A percentile compares a stretch with the other conserved stretches of the same genome.
Evolutionary conservation across 1,284 basidiomycete species (phyloP).

Genomic region (Porodaedalea pini): DNA sequence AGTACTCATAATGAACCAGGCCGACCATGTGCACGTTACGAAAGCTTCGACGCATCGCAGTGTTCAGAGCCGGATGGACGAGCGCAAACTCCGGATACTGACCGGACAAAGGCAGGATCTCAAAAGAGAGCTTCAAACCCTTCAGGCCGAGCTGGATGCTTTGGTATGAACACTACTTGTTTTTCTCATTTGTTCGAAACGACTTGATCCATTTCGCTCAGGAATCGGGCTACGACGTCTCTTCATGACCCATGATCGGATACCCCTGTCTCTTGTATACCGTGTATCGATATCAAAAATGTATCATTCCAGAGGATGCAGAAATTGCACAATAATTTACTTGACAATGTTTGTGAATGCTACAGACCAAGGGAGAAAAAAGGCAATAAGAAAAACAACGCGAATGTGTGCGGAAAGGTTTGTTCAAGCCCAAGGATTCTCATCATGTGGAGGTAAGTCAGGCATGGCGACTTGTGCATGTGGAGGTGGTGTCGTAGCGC

Average conservation of each 20-base stretch:
- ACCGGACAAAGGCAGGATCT: constrained; percentile 59
- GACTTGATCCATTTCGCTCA: neutral
- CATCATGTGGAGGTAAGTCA: constrained; percentile 16
- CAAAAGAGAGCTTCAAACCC: constrained; percentile 48
- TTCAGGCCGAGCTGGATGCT: constrained; percentile 57
- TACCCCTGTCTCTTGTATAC: neutral
- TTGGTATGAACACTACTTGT: constrained; percentile 36
- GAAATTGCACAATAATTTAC: constrained; percentile 13
- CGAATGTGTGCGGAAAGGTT: neutral
- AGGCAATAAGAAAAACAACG: neutral
- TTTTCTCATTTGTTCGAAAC: neutral
- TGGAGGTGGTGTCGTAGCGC: constrained; percentile 42
- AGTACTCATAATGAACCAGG: constrained; percentile 35
- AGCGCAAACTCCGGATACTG: constrained; percentile 56
- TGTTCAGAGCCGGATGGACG: constrained; percentile 47
- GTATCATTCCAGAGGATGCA: constrained; percentile 7
- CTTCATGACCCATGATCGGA: neutral
- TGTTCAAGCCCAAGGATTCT: constrained; percentile 29
- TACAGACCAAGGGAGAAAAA: neutral
- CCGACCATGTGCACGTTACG: constrained; percentile 40
- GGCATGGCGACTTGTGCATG: constrained; percentile 34
- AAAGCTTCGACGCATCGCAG: constrained; percentile 41
- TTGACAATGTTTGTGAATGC: neutral
- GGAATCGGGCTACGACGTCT: constrained; percentile 8
- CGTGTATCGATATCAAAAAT: constrained; percentile 4